A percentile compares a stretch with the other conserved stretches of the same genome.
Evolutionary conservation across 805 yeast genomes (phyloP).

Genomic region (Debaryomyces hansenii): DNA sequence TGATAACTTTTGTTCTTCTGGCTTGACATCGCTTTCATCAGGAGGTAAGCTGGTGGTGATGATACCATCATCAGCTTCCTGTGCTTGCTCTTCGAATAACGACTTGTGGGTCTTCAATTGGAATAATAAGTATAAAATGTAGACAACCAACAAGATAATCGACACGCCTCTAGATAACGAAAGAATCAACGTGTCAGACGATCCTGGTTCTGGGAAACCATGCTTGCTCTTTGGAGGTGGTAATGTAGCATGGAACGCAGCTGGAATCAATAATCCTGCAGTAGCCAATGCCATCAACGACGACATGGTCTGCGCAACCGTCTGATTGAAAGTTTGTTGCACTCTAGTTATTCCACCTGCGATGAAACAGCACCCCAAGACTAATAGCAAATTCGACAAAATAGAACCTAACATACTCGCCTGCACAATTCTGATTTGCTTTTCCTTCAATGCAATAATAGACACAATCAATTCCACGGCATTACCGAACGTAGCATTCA

Average conservation of each 20-base stretch:
- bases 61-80: conserved; percentile 37
- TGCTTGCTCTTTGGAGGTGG: conserved; percentile 44
- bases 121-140: conserved; percentile 77
- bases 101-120: conserved; percentile 84
- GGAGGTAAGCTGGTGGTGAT: conserved; percentile 28
- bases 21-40: conserved; percentile 13
- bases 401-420: conserved; percentile 97
- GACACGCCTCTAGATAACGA: conserved; percentile 85
- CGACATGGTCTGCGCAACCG: conserved; percentile 97
- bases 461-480: conserved; percentile 97
- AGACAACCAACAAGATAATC: conserved; percentile 71
- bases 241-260: conserved; percentile 87
- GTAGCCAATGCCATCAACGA: conserved; percentile 90
- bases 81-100: conserved; percentile 59
- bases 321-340: conserved; percentile 88
- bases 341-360: conserved; percentile 88
- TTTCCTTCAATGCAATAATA: conserved; percentile 78
- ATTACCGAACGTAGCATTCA: conserved; percentile 97
- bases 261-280: conserved; percentile 87
- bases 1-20: conserved; percentile 44
- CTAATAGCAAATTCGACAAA: conserved; percentile 82
- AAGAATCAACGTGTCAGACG: conserved; percentile 53
- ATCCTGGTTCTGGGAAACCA: conserved; percentile 41
- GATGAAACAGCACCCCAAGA: conserved; percentile 91
- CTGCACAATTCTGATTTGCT: conserved; percentile 92